Evolutionary conservation across 306 rosid genomes (phyloP).

Genomic region (Hippophae gyantsensis): DNA sequence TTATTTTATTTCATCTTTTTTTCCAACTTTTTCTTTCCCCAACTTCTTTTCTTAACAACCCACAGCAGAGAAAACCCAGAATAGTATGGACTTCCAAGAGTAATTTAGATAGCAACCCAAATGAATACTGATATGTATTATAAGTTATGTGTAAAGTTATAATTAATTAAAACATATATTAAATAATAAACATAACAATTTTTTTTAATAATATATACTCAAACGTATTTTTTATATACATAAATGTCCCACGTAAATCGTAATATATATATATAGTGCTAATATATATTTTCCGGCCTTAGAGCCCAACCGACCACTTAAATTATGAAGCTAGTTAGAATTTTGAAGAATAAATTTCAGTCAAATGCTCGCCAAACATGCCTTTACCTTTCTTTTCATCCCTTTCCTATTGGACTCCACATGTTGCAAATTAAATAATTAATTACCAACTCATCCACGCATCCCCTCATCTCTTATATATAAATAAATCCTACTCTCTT

Average conservation of each 20-base stretch:
- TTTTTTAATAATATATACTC: too few species aligned
- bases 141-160: neutral
- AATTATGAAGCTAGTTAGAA: neutral
- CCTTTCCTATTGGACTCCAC: slow-evolving; percentile 1
- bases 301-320: slow-evolving; percentile 21
- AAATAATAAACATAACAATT: too few species aligned
- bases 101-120: too few species aligned
- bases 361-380: slow-evolving; percentile 45
- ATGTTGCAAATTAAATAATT: neutral
- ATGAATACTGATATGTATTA: neutral
- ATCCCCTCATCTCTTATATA: neutral
- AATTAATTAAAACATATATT: neutral
- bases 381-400: slow-evolving; percentile 9
- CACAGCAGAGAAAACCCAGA: too few species aligned
- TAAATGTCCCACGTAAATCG: too few species aligned
- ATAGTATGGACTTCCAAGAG: too few species aligned
- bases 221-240: too few species aligned
- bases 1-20: too few species aligned
- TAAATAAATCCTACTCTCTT: slow-evolving; percentile 14
- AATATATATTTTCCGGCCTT: neutral
- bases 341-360: slow-evolving; percentile 3
- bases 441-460: neutral
- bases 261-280: too few species aligned
- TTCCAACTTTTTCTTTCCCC: too few species aligned
- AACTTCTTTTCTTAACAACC: too few species aligned